phyloP scores from a whole-genome alignment of 305 asterid species.

The Fraxinus velutina region DNA sequence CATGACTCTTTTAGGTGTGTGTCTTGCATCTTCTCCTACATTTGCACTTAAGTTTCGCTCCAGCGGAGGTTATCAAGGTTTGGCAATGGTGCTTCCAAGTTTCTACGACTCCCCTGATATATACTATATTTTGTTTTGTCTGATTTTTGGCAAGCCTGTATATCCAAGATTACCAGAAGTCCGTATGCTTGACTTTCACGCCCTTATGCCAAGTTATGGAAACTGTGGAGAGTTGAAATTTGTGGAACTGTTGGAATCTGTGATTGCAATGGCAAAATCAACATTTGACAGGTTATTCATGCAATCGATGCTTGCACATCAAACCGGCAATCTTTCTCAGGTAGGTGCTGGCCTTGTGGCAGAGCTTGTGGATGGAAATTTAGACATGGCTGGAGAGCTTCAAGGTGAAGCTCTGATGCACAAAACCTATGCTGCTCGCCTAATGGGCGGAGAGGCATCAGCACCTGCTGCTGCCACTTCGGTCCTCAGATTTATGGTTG shows the following conservation, averaged over 20 bases:
- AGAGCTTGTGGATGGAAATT: constrained; percentile 80
- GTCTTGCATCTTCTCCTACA: constrained; percentile 93
- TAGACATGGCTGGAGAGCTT: constrained; percentile 91
- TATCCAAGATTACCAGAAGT: constrained; percentile 99
- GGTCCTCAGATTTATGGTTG: constrained; percentile 97
- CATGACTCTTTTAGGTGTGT: constrained; percentile 97
- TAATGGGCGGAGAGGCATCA: constrained; percentile 99
- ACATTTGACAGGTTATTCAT: constrained; percentile 83
- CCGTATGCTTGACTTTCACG: constrained; percentile 96
- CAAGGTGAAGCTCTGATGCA: constrained; percentile 99
- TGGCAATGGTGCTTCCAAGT: constrained; percentile 91
- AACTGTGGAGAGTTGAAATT: constrained; percentile 73
- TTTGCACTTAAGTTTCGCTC: constrained; percentile 90
- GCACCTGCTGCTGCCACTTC: constrained; percentile 99
- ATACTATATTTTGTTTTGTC: constrained; percentile 90
- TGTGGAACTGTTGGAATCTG: constrained; percentile 83
- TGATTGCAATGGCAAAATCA: constrained; percentile 96
- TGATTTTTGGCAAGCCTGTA: constrained; percentile 94
- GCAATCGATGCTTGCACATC: constrained; percentile 87
- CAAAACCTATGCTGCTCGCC: constrained; percentile 98
- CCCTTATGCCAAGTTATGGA: constrained; percentile 90
- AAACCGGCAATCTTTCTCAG: constrained; percentile 88
- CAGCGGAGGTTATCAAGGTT: constrained; percentile 97
- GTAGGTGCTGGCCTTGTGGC: constrained; percentile 93
- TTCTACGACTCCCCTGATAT: constrained; percentile 97